A percentile compares a stretch with the other conserved stretches of the same genome.
Conservation (phyloP, 768 basidiomycete species). For the Auriscalpium orientale region DNA sequence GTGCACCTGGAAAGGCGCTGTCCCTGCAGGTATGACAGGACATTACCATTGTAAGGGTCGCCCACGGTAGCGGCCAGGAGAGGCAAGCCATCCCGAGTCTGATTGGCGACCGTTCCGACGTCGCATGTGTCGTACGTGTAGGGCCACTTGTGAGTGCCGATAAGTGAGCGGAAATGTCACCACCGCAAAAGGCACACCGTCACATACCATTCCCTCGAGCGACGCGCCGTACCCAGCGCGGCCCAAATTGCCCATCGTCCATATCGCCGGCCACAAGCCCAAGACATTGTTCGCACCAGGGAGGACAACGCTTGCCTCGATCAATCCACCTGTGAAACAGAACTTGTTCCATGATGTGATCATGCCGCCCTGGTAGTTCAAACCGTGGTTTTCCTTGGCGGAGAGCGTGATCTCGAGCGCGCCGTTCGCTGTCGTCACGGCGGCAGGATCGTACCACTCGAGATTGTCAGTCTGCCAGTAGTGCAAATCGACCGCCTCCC, state of each 20-base stretch:
- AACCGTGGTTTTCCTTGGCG: slow-evolving; percentile 51
- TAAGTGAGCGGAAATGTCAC: too few species aligned
- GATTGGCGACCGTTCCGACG: slow-evolving; percentile 80
- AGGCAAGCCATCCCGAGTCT: slow-evolving; percentile 64
- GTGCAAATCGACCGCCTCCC: slow-evolving; percentile 51
- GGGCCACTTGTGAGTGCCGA: slow-evolving; percentile 46
- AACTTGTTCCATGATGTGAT: slow-evolving; percentile 63
- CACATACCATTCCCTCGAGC: slow-evolving; percentile 68
- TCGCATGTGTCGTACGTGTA: slow-evolving; percentile 84
- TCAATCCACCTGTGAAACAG: slow-evolving; percentile 84
- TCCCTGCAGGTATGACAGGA: slow-evolving; percentile 79
- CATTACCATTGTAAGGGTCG: slow-evolving; percentile 41
- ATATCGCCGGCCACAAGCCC: slow-evolving; percentile 72
- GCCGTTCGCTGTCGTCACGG: slow-evolving; percentile 35
- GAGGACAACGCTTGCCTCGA: slow-evolving; percentile 59
- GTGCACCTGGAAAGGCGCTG: slow-evolving; percentile 33
- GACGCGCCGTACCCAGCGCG: slow-evolving; percentile 85
- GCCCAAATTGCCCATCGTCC: slow-evolving; percentile 79
- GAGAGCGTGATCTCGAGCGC: slow-evolving; percentile 43
- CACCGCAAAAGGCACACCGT: background rate
- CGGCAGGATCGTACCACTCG: slow-evolving; percentile 79
- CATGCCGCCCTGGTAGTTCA: slow-evolving; percentile 39
- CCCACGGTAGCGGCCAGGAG: slow-evolving; percentile 52
- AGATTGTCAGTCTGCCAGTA: slow-evolving; percentile 24
- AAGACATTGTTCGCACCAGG: slow-evolving; percentile 58